Base-by-base conservation (phyloP, 1,284 basidiomycete species). In the Stygiomarasmius scandens region DNA sequence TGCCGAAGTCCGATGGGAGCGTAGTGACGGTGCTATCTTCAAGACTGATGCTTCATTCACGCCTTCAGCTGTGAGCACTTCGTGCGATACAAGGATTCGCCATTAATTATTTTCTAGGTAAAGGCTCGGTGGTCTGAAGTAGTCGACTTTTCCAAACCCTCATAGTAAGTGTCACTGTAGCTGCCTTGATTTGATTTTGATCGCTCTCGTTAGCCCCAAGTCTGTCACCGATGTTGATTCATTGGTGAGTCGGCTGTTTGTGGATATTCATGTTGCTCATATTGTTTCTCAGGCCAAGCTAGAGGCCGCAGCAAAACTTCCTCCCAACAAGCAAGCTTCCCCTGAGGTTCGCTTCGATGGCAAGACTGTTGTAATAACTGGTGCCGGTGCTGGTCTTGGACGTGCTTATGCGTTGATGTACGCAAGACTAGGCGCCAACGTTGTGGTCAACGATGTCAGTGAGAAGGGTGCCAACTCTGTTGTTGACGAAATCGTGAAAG, bases 401-500 rank as follows among this genome's bases (percentile, higher is more conserved):
- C 88, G 95, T 48, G 86, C 88, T 3, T 98, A 99, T 71, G 93
- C 97, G 0, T 79, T 90, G 57, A 92, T 97, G 89, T 99, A 92
- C 68, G 93, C 83, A 44, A 87, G 84, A 61, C 84, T 96, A 3
- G 97, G 97, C 29, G 96, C 95, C 22, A 98, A 98, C 68, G 93
- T 99, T 34, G 93, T 99, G 44, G 87, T 99, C 59, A 99, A 99
- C 73, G 97, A 99, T 70, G 90, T 99, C 57, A 93, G 82, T 69
- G 90, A 92, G 69, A 92, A 93, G 67, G 88, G 85, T 22, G 95
- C 95, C 10, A 83, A 86, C 43, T 77, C 84, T 12, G 96, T 99
- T 5, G 95, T 95, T 23, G 84, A 90, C 29, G 96, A 98, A 73
- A 86, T 98, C 65, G 83, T 85, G 63, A 85, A 89, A 73, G 84